Evolutionary conservation across 495 filamentous ascomycete species (phyloP), one percentile per base, ranked within the genome.

Genomic region (Lophiotrema nucula): DNA sequence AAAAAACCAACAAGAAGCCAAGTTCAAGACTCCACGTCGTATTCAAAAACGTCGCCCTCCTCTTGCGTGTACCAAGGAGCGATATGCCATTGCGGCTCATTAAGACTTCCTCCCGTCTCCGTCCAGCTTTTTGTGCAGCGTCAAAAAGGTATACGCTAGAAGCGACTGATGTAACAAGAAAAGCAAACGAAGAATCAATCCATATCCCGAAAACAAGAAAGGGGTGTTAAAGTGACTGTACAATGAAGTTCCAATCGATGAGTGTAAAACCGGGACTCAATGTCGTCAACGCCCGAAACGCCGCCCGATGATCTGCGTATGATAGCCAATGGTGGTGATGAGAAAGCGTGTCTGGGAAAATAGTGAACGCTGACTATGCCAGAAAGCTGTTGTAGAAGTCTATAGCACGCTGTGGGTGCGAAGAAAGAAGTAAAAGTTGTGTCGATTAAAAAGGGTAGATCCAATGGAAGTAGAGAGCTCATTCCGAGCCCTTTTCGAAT

Each of bases 401-500:
- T 35, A 35, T 35, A 15, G 31, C 31, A 35, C 15, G 31, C 31
- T 35, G 31, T 35, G n/a, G n/a, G n/a, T n/a, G 31, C 31, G 31
- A 35, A n/a, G n/a, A n/a, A n/a, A n/a, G n/a, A n/a, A n/a, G n/a
- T n/a, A n/a, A n/a, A n/a, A 35, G 31, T 35, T 15, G 31, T 35
- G n/a, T n/a, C n/a, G n/a, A 35, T 35, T 35, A 35, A 35, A 35
- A n/a, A 8, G 8, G 31, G 31, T 35, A 35, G 31, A 8, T 8
- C 8, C 31, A 15, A 35, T 8, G 15, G 15, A 35, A 8, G 8
- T 27, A 38, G 47, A 26, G 5, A 41, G 38, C 24, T 62, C 47
- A 62, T 2, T 59, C 60, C 12, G 67, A 60, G 16, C 67, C 67
- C 8, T 47, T 50, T 61, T 74, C 72, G 33, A 53, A 47, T 58